Evolutionary conservation across 371 early-diverging fungal species (phyloP).

Genomic region (Syncephalastrum monosporum): DNA sequence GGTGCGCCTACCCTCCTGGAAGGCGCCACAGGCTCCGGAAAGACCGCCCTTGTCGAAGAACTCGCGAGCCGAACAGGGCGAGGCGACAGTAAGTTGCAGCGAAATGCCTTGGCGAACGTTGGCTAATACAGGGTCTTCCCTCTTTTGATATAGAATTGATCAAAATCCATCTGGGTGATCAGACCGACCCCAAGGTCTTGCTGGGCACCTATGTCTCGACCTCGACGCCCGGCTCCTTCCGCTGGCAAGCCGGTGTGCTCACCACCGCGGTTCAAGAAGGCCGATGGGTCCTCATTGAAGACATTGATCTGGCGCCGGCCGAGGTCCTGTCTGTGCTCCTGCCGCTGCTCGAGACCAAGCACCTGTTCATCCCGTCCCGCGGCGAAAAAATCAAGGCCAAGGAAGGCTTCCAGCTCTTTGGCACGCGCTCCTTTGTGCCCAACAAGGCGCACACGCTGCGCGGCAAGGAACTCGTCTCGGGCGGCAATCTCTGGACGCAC

Average conservation of each 20-base stretch:
- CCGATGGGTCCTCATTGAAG: constrained; percentile 98
- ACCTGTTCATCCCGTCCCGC: constrained; percentile 92
- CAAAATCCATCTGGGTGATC: constrained; percentile 98
- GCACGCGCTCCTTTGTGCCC: constrained; percentile 74
- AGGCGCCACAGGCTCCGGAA: constrained; percentile 95
- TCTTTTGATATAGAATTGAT: constrained; percentile 66
- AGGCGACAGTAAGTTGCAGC: constrained; percentile 25
- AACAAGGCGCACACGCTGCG: constrained; percentile 44
- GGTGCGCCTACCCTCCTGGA: constrained; percentile 89
- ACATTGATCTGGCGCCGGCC: constrained; percentile 96
- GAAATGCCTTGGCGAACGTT: not conserved
- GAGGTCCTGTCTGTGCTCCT: constrained; percentile 97
- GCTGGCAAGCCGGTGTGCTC: constrained; percentile 96
- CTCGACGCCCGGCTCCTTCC: constrained; percentile 89
- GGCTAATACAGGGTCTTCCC: not conserved
- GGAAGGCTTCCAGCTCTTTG: constrained; percentile 95
- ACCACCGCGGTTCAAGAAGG: constrained; percentile 95
- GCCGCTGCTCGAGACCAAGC: constrained; percentile 92
- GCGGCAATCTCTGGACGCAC: constrained; percentile 80
- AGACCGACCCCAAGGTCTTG: constrained; percentile 96
- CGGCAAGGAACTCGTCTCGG: constrained; percentile 61
- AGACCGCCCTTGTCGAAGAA: constrained; percentile 92
- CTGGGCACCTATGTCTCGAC: constrained; percentile 97
- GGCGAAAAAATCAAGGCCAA: constrained; percentile 92
- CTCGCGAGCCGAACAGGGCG: constrained; percentile 78